phyloP scores from a whole-genome alignment of 2,329 filamentous ascomycete species.

The Botrytis porri region DNA sequence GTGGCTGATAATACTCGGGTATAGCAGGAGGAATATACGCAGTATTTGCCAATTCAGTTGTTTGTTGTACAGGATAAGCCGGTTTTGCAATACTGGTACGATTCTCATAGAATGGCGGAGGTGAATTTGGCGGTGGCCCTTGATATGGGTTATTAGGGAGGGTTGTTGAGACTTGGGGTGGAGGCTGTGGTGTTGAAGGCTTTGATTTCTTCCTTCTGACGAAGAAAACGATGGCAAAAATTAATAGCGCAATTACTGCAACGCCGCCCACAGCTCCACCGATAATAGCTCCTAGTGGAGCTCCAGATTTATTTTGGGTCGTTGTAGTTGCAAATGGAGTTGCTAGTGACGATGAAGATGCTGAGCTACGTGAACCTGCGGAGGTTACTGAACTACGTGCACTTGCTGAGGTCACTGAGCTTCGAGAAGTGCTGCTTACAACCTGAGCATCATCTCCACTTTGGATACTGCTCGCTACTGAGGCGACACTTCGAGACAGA shows the following conservation, averaged over 20 bases:
- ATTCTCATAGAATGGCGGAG: background rate
- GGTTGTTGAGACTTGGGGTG: background rate
- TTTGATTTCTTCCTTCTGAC: background rate
- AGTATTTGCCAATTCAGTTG: background rate
- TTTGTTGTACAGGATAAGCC: background rate
- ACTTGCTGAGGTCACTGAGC: background rate
- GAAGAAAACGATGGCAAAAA: constrained; percentile 10
- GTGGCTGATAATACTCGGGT: background rate
- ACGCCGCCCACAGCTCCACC: background rate
- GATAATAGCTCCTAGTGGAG: constrained; percentile 7
- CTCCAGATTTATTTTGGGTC: background rate
- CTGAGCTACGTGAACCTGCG: background rate
- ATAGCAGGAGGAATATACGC: background rate
- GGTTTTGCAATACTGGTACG: background rate
- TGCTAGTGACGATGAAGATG: background rate
- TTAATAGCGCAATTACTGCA: background rate
- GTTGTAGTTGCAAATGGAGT: background rate
- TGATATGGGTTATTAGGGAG: background rate
- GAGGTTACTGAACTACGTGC: background rate
- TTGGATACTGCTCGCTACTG: background rate
- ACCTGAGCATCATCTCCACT: background rate
- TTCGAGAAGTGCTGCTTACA: background rate
- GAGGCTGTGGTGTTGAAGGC: background rate
- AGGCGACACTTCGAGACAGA: background rate
- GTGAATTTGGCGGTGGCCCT: background rate